Percentiles rank a stretch among this genome's conserved stretches.
Conservation (phyloP, 1,284 basidiomycete genomes). For the Malassezia slooffiae region DNA sequence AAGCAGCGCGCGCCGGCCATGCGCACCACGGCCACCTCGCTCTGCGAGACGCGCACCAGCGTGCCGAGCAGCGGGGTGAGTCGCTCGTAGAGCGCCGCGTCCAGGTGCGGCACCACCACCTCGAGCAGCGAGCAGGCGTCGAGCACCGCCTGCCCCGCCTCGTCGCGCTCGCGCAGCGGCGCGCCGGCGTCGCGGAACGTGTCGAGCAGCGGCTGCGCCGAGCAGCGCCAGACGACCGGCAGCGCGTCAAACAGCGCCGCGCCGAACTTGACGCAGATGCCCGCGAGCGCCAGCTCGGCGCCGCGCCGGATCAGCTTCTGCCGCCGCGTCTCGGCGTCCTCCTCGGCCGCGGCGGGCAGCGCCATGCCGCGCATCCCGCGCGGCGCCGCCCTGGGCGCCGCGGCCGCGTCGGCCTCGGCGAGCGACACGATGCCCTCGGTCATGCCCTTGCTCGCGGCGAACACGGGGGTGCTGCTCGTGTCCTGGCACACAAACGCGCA, state of each 20-base stretch:
- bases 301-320: conserved; percentile 58
- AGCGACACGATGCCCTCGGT: conserved; percentile 70
- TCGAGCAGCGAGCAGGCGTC: conserved; percentile 85
- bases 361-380: conserved; percentile 4
- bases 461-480: conserved; percentile 74
- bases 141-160: conserved; percentile 72
- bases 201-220: conserved; percentile 64
- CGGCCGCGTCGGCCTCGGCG: conserved; percentile 37
- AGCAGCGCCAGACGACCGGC: conserved; percentile 87
- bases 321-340: conserved; percentile 30
- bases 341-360: conserved; percentile 47
- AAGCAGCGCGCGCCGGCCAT: conserved; percentile 76
- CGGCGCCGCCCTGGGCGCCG: conserved; percentile 11
- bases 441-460: conserved; percentile 57
- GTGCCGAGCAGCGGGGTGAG: conserved; percentile 65
- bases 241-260: conserved; percentile 61
- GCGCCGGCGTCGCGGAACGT: conserved; percentile 56
- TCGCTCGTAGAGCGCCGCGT: conserved; percentile 59
- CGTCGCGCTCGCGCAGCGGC: conserved; percentile 19
- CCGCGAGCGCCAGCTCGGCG: conserved; percentile 68
- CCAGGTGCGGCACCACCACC: conserved; percentile 65
- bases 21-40: conserved; percentile 75
- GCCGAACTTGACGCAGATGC: conserved; percentile 70
- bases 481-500: conserved; percentile 89
- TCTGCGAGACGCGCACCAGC: conserved; percentile 65